phyloP scores from a whole-genome alignment of 441 rosid species.

The Dalechampia spathulata region DNA sequence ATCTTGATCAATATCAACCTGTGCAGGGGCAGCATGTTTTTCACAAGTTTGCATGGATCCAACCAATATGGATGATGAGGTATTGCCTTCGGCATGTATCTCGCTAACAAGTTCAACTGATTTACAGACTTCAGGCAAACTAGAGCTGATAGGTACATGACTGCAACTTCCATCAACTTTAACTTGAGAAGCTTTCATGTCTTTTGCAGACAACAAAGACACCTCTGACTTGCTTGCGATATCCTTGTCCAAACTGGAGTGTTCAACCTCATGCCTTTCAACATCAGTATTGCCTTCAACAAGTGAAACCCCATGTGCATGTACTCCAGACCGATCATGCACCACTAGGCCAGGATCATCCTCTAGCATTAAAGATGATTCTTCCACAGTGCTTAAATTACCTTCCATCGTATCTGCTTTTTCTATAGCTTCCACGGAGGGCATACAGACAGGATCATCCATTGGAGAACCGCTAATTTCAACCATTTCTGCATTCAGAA shows the following conservation, averaged over 20 bases:
- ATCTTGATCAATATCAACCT: slow-evolving; percentile 16
- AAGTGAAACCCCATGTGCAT: slow-evolving; percentile 13
- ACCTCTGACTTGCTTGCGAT: slow-evolving; percentile 22
- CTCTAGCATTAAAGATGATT: slow-evolving; percentile 23
- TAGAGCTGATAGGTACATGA: slow-evolving; percentile 14
- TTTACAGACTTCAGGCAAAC: slow-evolving; percentile 16
- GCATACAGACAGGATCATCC: no score
- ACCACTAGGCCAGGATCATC: slow-evolving; percentile 26
- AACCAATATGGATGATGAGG: slow-evolving; percentile 13
- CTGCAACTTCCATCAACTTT: slow-evolving; percentile 26
- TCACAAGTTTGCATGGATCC: slow-evolving; percentile 21
- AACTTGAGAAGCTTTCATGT: slow-evolving; percentile 19
- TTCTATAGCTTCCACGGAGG: slow-evolving; percentile 21
- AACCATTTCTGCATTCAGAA: slow-evolving; percentile 22
- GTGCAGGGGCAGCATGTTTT: slow-evolving; percentile 11
- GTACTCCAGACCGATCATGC: slow-evolving; percentile 19
- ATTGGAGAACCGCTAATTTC: slow-evolving; percentile 22
- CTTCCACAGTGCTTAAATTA: slow-evolving; percentile 27
- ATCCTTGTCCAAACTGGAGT: slow-evolving; percentile 14
- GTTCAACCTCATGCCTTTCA: slow-evolving; percentile 28
- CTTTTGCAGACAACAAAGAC: slow-evolving; percentile 22
- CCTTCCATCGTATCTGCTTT: slow-evolving; percentile 22
- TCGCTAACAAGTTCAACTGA: no score
- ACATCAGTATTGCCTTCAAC: slow-evolving; percentile 15
- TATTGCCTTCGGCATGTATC: no score